Evolutionary conservation across 257 asterid species (phyloP).

Genomic region (Verbascum thapsus): DNA sequence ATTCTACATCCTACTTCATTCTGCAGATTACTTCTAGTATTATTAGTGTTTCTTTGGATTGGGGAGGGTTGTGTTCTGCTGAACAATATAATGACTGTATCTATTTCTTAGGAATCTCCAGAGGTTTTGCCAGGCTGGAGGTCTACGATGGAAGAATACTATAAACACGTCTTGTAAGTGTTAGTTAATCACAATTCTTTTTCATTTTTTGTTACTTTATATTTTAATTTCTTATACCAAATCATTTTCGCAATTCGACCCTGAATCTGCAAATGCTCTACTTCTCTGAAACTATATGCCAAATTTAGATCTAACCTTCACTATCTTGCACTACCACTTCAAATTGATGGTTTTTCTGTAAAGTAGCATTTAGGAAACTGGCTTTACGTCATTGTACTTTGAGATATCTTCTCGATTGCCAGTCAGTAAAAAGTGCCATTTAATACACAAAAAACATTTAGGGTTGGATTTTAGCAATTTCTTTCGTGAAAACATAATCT

Average conservation of each 20-base stretch:
- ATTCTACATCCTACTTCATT: not conserved
- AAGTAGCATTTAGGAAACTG: too few species aligned
- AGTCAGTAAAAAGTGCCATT: too few species aligned
- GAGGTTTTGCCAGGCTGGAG: constrained; percentile 54
- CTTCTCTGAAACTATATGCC: too few species aligned
- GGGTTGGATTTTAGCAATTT: constrained; percentile 11
- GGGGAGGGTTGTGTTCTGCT: not conserved
- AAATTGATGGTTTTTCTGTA: too few species aligned
- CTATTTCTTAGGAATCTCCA: constrained; percentile 26
- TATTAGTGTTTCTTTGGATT: not conserved
- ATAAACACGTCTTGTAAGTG: constrained; percentile 49
- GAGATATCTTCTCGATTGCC: too few species aligned
- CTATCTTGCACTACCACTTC: too few species aligned
- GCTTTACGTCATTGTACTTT: too few species aligned
- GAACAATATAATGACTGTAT: not conserved
- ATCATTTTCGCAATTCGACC: too few species aligned
- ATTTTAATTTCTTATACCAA: too few species aligned
- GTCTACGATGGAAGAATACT: constrained; percentile 54
- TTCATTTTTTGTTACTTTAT: too few species aligned
- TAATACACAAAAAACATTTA: not conserved
- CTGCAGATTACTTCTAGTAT: not conserved
- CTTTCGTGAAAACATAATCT: not conserved
- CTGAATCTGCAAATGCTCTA: too few species aligned
- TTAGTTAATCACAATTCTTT: not conserved
- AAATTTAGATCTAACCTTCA: too few species aligned